These are phyloP conservation scores for Monilinia aucupariae DNA, from an alignment of 2,329 filamentous ascomycete genomes.

Conservation along the genomic window DNA sequence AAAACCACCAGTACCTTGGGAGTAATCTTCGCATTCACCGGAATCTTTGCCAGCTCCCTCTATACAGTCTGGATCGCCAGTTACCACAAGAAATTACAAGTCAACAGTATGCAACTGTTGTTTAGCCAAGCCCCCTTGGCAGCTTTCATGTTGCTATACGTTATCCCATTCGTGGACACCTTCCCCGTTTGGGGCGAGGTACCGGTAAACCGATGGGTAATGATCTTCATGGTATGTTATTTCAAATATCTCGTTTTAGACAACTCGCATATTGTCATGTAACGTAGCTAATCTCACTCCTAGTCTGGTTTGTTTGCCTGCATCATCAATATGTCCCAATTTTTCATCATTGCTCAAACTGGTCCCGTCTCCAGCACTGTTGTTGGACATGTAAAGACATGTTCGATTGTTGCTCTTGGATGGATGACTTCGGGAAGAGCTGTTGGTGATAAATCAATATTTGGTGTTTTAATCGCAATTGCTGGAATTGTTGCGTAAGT, in stretches of 20 bases:
- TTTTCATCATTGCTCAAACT: conserved; percentile 57
- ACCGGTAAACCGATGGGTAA: conserved; percentile 46
- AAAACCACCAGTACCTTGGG: conserved; percentile 54
- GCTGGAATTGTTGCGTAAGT: conserved; percentile 53
- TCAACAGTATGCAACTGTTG: conserved; percentile 64
- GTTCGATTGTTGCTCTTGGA: conserved; percentile 58
- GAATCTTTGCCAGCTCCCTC: conserved; percentile 59
- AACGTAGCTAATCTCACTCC: conserved; percentile 27
- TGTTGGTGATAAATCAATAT: conserved; percentile 49
- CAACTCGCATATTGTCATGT: neutral
- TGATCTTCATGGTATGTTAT: conserved; percentile 52
- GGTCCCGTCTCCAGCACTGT: conserved; percentile 61
- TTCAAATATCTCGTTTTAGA: neutral
- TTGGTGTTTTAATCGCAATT: conserved; percentile 52
- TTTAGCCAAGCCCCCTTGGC: conserved; percentile 63
- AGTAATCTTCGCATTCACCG: conserved; percentile 58
- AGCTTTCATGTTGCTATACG: conserved; percentile 57
- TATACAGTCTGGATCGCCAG: conserved; percentile 66
- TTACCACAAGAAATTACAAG: conserved; percentile 59
- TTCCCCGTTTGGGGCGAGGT: conserved; percentile 53
- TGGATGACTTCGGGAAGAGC: conserved; percentile 54
- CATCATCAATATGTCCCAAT: conserved; percentile 60
- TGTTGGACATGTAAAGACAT: conserved; percentile 61
- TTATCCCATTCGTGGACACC: conserved; percentile 60
- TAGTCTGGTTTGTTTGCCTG: conserved; percentile 59